Evolutionary conservation across 2,329 filamentous ascomycete genomes (phyloP).

Genomic region (Fusarium foetens): DNA sequence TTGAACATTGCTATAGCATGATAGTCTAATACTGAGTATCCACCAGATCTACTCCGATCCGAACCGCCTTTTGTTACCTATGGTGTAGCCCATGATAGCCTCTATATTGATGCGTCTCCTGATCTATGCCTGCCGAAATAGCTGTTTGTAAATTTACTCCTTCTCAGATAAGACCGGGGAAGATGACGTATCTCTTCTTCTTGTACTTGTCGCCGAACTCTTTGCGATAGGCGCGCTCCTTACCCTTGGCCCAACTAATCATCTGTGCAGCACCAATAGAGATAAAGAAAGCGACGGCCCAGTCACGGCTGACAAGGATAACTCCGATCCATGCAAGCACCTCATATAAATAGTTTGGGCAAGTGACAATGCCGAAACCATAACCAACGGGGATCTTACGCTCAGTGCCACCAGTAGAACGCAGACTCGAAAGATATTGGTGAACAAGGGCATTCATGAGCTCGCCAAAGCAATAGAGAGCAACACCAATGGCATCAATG

Average conservation of each 20-base stretch:
- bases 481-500: conserved; percentile 74
- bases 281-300: conserved; percentile 81
- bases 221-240: conserved; percentile 88
- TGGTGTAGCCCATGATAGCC: background rate
- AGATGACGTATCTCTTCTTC: conserved; percentile 87
- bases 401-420: conserved; percentile 82
- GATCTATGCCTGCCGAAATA: background rate
- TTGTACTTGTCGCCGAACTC: conserved; percentile 95
- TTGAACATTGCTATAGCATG: background rate
- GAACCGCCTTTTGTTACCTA: conserved; percentile 2
- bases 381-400: conserved; percentile 88
- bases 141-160: too few relatives aligned
- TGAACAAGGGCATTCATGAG: conserved; percentile 83
- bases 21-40: conserved; percentile 5
- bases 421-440: conserved; percentile 78
- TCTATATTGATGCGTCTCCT: background rate
- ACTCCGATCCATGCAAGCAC: conserved; percentile 86
- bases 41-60: conserved; percentile 4
- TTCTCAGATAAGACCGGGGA: conserved; percentile 78
- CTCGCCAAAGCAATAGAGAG: conserved; percentile 81
- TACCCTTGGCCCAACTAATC: conserved; percentile 88
- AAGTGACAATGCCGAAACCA: conserved; percentile 88
- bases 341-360: conserved; percentile 98
- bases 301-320: conserved; percentile 80
- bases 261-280: conserved; percentile 80